Evolutionary conservation across 1,139 yeast species (phyloP).

Genomic region (Arxiozyma bovina): DNA sequence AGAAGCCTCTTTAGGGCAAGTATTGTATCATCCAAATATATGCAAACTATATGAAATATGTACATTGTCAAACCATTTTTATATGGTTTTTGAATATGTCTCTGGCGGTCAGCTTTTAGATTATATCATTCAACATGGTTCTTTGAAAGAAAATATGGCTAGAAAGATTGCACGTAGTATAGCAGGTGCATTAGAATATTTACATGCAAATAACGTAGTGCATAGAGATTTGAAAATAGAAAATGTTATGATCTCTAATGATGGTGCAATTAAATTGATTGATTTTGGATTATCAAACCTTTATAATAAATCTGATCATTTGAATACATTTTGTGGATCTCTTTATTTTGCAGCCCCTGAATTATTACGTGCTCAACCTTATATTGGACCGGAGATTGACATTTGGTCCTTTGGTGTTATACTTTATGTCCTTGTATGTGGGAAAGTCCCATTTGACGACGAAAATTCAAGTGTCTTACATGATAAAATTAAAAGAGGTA

Average conservation of each 20-base stretch:
- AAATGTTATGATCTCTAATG: constrained; percentile 83
- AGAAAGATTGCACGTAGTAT: constrained; percentile 92
- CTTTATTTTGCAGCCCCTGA: constrained; percentile 98
- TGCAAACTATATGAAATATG: constrained; percentile 87
- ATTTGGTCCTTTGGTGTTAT: constrained; percentile 98
- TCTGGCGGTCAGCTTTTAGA: constrained; percentile 97
- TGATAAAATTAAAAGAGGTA: constrained; percentile 85
- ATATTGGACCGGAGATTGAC: constrained; percentile 93
- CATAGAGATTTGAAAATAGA: constrained; percentile 95
- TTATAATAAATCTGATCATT: constrained; percentile 57
- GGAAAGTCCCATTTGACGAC: constrained; percentile 97
- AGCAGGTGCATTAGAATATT: constrained; percentile 84
- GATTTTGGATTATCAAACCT: constrained; percentile 92
- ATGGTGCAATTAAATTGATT: constrained; percentile 88
- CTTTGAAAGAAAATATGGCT: constrained; percentile 83
- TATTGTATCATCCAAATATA: constrained; percentile 81
- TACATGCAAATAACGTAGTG: constrained; percentile 87
- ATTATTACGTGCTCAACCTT: constrained; percentile 80
- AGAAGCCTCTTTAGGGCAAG: constrained; percentile 86
- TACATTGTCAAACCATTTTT: constrained; percentile 91
- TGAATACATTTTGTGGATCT: constrained; percentile 93
- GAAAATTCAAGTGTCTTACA: constrained; percentile 85
- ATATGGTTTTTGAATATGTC: constrained; percentile 91
- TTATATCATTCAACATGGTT: constrained; percentile 91
- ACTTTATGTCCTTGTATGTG: constrained; percentile 84